A percentile compares a stretch with the other conserved stretches of the same genome.
phyloP scores from a whole-genome alignment of 306 rosid genomes.

The Luffa aegyptiaca region DNA sequence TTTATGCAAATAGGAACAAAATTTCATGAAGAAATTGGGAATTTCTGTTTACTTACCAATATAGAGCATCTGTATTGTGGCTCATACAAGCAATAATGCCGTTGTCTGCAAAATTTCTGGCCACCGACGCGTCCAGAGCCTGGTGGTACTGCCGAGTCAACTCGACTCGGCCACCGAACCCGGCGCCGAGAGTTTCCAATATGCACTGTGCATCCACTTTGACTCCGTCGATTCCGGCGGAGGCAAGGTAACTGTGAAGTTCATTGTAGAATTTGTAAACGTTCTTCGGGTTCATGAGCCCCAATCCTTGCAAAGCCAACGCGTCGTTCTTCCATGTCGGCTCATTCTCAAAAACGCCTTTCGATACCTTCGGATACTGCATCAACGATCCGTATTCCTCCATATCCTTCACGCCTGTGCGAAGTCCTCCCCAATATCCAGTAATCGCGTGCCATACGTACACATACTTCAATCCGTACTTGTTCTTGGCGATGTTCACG shows the following conservation, averaged over 20 bases:
- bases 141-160: constrained; percentile 68
- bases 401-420: constrained; percentile 56
- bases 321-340: constrained; percentile 63
- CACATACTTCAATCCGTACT: constrained; percentile 50
- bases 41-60: constrained; percentile 27
- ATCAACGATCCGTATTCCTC: constrained; percentile 46
- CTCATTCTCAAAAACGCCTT: constrained; percentile 62
- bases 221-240: constrained; percentile 81
- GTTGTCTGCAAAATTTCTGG: constrained; percentile 63
- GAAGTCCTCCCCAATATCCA: constrained; percentile 94
- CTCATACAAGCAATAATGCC: constrained; percentile 95
- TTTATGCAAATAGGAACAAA: background rate
- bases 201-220: constrained; percentile 93
- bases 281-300: constrained; percentile 53
- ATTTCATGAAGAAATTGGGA: background rate
- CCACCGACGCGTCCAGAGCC: constrained; percentile 76
- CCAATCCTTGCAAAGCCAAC: constrained; percentile 58
- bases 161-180: constrained; percentile 82
- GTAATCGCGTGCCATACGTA: constrained; percentile 96
- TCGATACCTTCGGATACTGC: constrained; percentile 41
- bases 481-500: constrained; percentile 51
- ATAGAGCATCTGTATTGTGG: constrained; percentile 82
- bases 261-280: constrained; percentile 57
- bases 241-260: constrained; percentile 58
- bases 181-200: constrained; percentile 69